Conservation (phyloP, 2,329 filamentous ascomycete genomes). For the Cladosporium sp. region DNA sequence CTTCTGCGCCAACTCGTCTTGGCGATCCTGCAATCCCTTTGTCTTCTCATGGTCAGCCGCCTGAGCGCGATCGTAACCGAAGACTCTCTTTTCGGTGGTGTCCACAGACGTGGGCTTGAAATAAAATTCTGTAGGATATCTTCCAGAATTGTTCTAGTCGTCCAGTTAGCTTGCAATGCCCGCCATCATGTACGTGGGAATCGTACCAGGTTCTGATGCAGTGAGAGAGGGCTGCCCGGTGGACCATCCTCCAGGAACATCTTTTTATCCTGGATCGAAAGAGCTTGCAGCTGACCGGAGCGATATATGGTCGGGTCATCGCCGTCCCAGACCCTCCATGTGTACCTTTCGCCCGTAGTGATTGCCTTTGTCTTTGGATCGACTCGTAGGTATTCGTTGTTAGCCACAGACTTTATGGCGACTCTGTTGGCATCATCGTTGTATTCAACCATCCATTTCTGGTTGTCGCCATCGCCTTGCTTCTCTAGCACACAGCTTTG, state of each 20-base stretch:
- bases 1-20: too few relatives aligned
- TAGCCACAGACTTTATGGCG: slow-evolving; percentile 11
- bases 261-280: background rate
- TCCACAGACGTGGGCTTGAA: too few relatives aligned
- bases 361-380: background rate
- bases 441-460: slow-evolving; percentile 14
- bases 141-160: too few relatives aligned
- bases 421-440: slow-evolving; percentile 7
- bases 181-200: too few relatives aligned
- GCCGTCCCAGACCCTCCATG: slow-evolving; percentile 10
- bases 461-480: slow-evolving; percentile 13
- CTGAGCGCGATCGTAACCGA: too few relatives aligned
- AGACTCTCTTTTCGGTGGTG: too few relatives aligned
- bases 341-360: slow-evolving; percentile 14
- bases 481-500: slow-evolving; percentile 7
- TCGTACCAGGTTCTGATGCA: too few relatives aligned
- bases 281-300: background rate
- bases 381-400: slow-evolving; percentile 9
- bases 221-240: background rate
- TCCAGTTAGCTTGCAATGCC: too few relatives aligned
- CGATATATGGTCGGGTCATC: background rate
- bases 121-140: too few relatives aligned
- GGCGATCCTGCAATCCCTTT: too few relatives aligned
- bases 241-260: background rate
- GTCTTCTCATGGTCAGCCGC: too few relatives aligned